Percentiles rank a stretch among this genome's conserved stretches.
Evolutionary conservation across 331 rosid genomes (phyloP).

Genomic region (Cydonia oblonga): DNA sequence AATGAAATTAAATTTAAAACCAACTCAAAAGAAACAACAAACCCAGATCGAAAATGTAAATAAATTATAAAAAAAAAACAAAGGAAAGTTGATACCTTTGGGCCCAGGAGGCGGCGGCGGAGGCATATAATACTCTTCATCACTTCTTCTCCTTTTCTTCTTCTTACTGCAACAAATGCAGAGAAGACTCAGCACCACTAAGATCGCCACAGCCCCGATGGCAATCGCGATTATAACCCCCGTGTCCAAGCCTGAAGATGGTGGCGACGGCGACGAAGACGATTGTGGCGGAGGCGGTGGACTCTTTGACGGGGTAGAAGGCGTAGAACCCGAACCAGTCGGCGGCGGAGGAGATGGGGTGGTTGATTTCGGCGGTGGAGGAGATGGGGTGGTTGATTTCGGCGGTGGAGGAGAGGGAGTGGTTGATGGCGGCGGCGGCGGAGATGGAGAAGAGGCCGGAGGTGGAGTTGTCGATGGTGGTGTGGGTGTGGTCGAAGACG

Average conservation of each 20-base stretch:
- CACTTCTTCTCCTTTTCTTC: constrained; percentile 70
- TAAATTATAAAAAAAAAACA: no score
- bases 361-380: constrained; percentile 28
- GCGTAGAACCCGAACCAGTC: constrained; percentile 13
- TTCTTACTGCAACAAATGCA: constrained; percentile 60
- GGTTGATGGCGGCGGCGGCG: neutral
- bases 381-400: constrained; percentile 12
- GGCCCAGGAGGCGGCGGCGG: constrained; percentile 46
- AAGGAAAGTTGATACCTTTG: constrained; percentile 42
- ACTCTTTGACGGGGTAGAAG: constrained; percentile 3
- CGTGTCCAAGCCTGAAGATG: constrained; percentile 28
- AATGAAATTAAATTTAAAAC: neutral
- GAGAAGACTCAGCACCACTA: constrained; percentile 43
- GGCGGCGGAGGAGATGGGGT: constrained; percentile 28
- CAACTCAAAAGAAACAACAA: neutral
- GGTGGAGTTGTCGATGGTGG: constrained; percentile 17
- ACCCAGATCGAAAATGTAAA: neutral
- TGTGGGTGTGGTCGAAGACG: constrained; percentile 13
- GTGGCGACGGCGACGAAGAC: constrained; percentile 17
- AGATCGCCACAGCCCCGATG: constrained; percentile 57
- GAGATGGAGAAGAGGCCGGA: constrained; percentile 12
- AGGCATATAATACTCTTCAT: constrained; percentile 41
- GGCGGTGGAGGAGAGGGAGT: neutral
- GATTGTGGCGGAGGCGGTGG: constrained; percentile 38
- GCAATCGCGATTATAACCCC: constrained; percentile 67